Percentiles rank a stretch among this genome's conserved stretches.
Evolutionary conservation across 1,139 yeast species (phyloP).

Genomic region (Taiozyma sp.): DNA sequence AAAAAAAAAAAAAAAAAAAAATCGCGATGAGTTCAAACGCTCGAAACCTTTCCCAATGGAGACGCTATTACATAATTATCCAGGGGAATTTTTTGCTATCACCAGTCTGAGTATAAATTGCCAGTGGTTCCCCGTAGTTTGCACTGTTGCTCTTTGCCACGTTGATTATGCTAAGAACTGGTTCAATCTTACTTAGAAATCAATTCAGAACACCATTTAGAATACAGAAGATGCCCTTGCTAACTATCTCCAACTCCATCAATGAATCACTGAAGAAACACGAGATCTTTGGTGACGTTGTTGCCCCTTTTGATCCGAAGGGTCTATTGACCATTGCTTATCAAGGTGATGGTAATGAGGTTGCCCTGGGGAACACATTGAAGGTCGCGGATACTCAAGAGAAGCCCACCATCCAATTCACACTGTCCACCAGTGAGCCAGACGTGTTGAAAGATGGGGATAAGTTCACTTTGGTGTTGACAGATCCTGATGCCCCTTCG

Average conservation of each 20-base stretch:
- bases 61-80: not conserved
- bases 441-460: constrained; percentile 39
- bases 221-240: constrained; percentile 14
- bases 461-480: constrained; percentile 65
- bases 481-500: constrained; percentile 95
- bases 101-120: not conserved
- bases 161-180: not conserved
- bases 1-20: constrained; percentile 1
- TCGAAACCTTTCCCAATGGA: constrained; percentile 1
- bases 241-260: constrained; percentile 24
- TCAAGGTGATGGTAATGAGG: constrained; percentile 48
- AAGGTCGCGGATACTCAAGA: constrained; percentile 59
- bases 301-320: constrained; percentile 22
- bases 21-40: constrained; percentile 8
- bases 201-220: not conserved
- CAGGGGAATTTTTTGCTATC: not conserved
- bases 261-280: constrained; percentile 22
- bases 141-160: not conserved
- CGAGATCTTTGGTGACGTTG: constrained; percentile 25
- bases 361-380: constrained; percentile 75
- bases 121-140: not conserved
- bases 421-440: constrained; percentile 38
- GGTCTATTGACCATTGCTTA: constrained; percentile 37
- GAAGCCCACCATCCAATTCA: constrained; percentile 60
- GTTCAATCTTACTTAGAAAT: not conserved